These are phyloP conservation scores for Suillus fuscotomentosus DNA, from an alignment of 768 basidiomycete species.

Conservation along the genomic window DNA sequence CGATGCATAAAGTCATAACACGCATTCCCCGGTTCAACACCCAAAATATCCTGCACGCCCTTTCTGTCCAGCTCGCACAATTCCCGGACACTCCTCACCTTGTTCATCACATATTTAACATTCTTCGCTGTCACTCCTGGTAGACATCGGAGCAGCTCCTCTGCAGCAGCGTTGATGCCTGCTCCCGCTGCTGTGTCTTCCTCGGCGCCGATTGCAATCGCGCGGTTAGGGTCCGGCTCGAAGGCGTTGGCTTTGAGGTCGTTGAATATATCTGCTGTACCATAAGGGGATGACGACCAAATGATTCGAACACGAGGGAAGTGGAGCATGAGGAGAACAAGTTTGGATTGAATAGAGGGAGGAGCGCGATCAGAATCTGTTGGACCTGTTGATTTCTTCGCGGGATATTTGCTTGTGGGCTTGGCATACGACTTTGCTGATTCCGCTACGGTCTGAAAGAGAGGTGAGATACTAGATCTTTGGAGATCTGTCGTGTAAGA, in stretches of 20 bases:
- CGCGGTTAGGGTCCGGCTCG: slow-evolving; percentile 78
- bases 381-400: slow-evolving; percentile 40
- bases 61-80: slow-evolving; percentile 62
- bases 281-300: slow-evolving; percentile 96
- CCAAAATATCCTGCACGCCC: slow-evolving; percentile 72
- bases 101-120: slow-evolving; percentile 78
- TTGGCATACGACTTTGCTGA: slow-evolving; percentile 63
- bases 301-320: slow-evolving; percentile 94
- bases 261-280: slow-evolving; percentile 87
- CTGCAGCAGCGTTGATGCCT: slow-evolving; percentile 71
- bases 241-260: slow-evolving; percentile 80
- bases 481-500: not conserved
- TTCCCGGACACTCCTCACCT: slow-evolving; percentile 71
- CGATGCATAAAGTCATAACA: slow-evolving; percentile 83
- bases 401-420: slow-evolving; percentile 51
- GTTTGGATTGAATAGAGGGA: slow-evolving; percentile 81
- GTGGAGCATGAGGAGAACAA: slow-evolving; percentile 83
- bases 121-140: slow-evolving; percentile 88
- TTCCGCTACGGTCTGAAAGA: slow-evolving; percentile 57
- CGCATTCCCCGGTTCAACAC: slow-evolving; percentile 75
- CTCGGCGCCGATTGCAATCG: slow-evolving; percentile 79
- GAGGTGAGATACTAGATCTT: not conserved
- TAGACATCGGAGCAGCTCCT: slow-evolving; percentile 78
- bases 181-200: slow-evolving; percentile 66
- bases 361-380: slow-evolving; percentile 33